Percentiles rank a stretch among this genome's conserved stretches.
Conservation (phyloP, 371 early-diverging fungal genomes). For the Nematocida major region DNA sequence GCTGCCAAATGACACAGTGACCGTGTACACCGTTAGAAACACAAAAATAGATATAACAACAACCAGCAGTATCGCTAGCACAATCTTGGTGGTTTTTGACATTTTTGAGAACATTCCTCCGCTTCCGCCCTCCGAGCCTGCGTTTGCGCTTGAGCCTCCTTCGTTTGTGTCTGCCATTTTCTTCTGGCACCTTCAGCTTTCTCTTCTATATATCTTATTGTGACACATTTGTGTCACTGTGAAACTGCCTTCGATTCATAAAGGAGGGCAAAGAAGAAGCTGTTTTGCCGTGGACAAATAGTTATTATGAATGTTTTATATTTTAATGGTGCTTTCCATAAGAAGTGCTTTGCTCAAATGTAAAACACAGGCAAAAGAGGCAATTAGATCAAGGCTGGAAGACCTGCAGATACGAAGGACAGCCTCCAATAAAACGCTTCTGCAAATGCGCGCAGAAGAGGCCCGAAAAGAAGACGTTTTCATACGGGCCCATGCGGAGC, state of each 20-base stretch:
- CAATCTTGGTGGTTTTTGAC: background rate
- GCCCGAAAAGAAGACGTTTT: background rate
- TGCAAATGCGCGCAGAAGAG: background rate
- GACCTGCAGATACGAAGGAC: background rate
- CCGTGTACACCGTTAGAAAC: background rate
- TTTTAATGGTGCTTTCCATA: background rate
- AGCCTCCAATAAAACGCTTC: background rate
- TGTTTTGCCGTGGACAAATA: conserved; percentile 6
- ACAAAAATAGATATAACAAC: background rate
- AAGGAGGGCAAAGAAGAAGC: too few species aligned
- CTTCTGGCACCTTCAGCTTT: background rate
- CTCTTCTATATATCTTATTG: background rate
- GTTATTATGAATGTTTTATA: background rate
- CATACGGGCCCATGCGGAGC: background rate
- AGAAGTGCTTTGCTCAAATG: background rate
- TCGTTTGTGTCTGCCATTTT: conserved; percentile 6
- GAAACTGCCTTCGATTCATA: background rate
- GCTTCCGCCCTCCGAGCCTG: background rate
- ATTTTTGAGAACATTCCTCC: background rate
- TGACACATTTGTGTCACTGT: conserved; percentile 10
- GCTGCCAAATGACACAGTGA: background rate
- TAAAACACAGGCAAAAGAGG: background rate
- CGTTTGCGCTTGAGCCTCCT: background rate
- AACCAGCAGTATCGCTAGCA: background rate
- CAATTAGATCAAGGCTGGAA: background rate